phyloP scores from a whole-genome alignment of 768 basidiomycete genomes.

The Suillus paluster region DNA sequence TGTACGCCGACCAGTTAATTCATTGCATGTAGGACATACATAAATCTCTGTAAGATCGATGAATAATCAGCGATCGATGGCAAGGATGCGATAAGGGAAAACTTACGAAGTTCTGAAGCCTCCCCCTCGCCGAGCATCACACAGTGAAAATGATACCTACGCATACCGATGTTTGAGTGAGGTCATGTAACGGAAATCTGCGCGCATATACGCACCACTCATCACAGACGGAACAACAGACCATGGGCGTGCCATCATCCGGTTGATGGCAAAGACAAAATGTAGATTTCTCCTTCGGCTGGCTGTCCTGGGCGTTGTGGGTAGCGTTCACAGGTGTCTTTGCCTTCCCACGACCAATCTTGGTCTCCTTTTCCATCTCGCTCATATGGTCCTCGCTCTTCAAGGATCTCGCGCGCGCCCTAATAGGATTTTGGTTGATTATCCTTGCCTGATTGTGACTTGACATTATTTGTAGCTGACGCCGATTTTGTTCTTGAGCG shows the following conservation, averaged over 20 bases:
- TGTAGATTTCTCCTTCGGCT: constrained; percentile 27
- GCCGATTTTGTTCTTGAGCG: constrained; percentile 50
- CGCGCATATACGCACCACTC: constrained; percentile 60
- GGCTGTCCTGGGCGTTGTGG: constrained; percentile 23
- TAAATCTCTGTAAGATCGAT: constrained; percentile 54
- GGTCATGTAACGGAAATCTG: not conserved
- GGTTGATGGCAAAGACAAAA: constrained; percentile 69
- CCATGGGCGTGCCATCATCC: constrained; percentile 85
- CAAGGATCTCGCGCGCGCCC: constrained; percentile 23
- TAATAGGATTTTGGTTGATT: constrained; percentile 7
- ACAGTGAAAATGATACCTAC: constrained; percentile 87
- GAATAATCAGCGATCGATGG: constrained; percentile 18
- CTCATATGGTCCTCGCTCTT: constrained; percentile 24
- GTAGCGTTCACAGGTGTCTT: constrained; percentile 24
- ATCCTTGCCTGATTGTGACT: constrained; percentile 8
- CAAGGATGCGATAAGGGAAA: constrained; percentile 6
- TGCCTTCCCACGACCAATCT: constrained; percentile 23
- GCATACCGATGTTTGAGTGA: constrained; percentile 4
- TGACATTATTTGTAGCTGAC: constrained; percentile 19
- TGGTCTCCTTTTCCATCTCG: constrained; percentile 39
- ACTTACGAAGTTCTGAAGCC: constrained; percentile 82
- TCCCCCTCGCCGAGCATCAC: constrained; percentile 62
- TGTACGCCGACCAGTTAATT: constrained; percentile 64
- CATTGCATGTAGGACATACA: constrained; percentile 58
- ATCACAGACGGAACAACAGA: constrained; percentile 69